These are phyloP conservation scores for Penicillium palitans DNA, from an alignment of 2,329 filamentous ascomycete genomes.

Conservation along the genomic window DNA sequence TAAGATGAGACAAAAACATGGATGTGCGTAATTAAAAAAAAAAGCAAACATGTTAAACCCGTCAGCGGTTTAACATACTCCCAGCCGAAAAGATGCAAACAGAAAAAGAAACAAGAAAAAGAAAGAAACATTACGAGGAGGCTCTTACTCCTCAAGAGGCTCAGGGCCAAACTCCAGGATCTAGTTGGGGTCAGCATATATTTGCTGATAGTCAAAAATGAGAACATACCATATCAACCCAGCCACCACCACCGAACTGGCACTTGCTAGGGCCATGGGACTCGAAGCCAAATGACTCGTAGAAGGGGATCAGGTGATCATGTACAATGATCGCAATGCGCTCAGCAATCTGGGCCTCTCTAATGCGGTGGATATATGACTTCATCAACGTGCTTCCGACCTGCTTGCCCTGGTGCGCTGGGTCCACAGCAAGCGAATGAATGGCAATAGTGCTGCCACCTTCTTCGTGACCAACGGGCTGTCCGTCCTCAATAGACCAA, in stretches of 20 bases:
- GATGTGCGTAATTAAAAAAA: constrained; percentile 18
- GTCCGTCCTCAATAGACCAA: constrained; percentile 40
- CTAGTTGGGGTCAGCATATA: constrained; percentile 23
- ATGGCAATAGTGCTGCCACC: constrained; percentile 73
- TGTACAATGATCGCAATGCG: constrained; percentile 75
- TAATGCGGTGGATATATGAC: constrained; percentile 75
- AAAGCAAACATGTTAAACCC: constrained; percentile 14
- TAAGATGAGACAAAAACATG: constrained; percentile 18
- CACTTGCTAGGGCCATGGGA: constrained; percentile 68
- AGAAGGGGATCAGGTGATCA: constrained; percentile 71
- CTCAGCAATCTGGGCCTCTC: constrained; percentile 67
- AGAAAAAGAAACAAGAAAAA: background rate
- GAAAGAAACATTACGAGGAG: background rate
- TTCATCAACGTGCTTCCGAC: constrained; percentile 73
- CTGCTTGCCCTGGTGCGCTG: constrained; percentile 70
- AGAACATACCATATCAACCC: constrained; percentile 72
- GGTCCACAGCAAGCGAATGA: constrained; percentile 79
- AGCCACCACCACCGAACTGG: constrained; percentile 74
- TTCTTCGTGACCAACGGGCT: constrained; percentile 67
- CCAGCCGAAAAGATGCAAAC: constrained; percentile 26
- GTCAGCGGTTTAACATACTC: constrained; percentile 15
- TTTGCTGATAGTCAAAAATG: background rate
- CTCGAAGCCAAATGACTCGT: constrained; percentile 72
- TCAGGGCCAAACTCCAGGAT: constrained; percentile 32
- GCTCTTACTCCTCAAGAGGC: constrained; percentile 14